Evolutionary conservation across 1,284 basidiomycete species (phyloP), one percentile per base, ranked within the genome.

Genomic region (Xanthoconium separans): DNA sequence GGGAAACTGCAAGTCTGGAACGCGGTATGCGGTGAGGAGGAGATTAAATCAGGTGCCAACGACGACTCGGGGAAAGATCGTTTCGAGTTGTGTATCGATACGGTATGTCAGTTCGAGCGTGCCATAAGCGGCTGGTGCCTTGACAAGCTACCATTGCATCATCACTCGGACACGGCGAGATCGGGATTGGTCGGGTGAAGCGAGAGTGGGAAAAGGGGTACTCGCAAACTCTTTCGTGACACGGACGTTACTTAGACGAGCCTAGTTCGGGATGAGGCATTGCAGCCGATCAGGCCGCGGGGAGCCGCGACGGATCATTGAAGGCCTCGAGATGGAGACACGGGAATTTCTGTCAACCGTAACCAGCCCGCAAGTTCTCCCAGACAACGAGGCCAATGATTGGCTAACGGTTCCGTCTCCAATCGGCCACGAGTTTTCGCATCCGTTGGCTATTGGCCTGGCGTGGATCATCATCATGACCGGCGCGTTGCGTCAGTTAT

Each of bases 341-440:
- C 52, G 54, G 42, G 49, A 51, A 54, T 43, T 42, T 11, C 24
- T 55, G 55, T 52, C 53, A 50, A 55, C 18, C 10, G 8, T 40
- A 22, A 42, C 44, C 15, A 16, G 24, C 34, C 22, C 39, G 40
- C 15, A 27, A 27, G 27, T 27, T 27, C 27, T 27, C 27, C 27
- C 27, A 27, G 27, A 5, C 27, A 24, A 24, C 24, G 24, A 6
- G 27, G 6, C 27, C 27, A 27, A 27, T 27, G 27, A 27, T 27
- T 27, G 27, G 27, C 27, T 27, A 27, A 27, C 27, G 27, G 27
- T 27, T 5, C 27, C 27, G 27, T 27, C 27, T 27, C 27, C 27
- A 27, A 27, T 6, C 27, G 27, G 6, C 7, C 7, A 27, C 27
- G 27, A 27, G 27, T 27, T 27, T 27, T 27, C 7, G 27, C 27